Evolutionary conservation across 805 yeast genomes (phyloP).

Genomic region (Candida taoyuanica): DNA sequence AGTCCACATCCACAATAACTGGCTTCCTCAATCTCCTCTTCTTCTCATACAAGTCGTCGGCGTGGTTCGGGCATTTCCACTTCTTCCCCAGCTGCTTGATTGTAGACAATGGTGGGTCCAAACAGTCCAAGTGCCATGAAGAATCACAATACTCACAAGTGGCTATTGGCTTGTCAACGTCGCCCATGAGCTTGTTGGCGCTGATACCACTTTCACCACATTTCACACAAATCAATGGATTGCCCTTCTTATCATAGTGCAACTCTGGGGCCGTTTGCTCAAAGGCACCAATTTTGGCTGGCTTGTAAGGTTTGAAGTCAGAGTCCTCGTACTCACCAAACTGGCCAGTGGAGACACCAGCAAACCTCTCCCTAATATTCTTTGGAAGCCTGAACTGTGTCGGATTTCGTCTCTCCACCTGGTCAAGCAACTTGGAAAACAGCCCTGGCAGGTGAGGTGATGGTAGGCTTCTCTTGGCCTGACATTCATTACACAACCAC

Average conservation of each 20-base stretch:
- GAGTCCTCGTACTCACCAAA: constrained; percentile 71
- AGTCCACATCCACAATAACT: constrained; percentile 48
- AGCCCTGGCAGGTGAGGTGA: constrained; percentile 32
- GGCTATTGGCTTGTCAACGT: constrained; percentile 47
- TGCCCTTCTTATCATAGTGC: constrained; percentile 63
- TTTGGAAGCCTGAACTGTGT: constrained; percentile 63
- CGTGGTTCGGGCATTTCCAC: constrained; percentile 93
- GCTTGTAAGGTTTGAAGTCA: constrained; percentile 46
- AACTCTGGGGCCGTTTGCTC: constrained; percentile 57
- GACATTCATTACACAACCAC: constrained; percentile 86
- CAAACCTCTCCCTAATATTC: constrained; percentile 62
- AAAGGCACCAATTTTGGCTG: constrained; percentile 38
- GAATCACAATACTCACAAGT: constrained; percentile 81
- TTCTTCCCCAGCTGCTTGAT: constrained; percentile 69
- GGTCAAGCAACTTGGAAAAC: constrained; percentile 55
- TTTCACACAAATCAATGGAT: constrained; percentile 65
- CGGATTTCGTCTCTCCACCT: constrained; percentile 58
- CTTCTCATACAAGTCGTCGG: constrained; percentile 30
- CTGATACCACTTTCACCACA: constrained; percentile 70
- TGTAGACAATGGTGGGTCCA: constrained; percentile 67
- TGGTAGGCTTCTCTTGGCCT: constrained; percentile 37
- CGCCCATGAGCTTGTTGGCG: constrained; percentile 34
- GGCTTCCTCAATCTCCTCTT: constrained; percentile 49
- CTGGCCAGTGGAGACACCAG: constrained; percentile 62
- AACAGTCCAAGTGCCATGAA: constrained; percentile 87